Percentiles rank a stretch among this genome's conserved stretches.
Conservation (phyloP, 2,329 filamentous ascomycete species). For the Harringtonia lauricola region DNA sequence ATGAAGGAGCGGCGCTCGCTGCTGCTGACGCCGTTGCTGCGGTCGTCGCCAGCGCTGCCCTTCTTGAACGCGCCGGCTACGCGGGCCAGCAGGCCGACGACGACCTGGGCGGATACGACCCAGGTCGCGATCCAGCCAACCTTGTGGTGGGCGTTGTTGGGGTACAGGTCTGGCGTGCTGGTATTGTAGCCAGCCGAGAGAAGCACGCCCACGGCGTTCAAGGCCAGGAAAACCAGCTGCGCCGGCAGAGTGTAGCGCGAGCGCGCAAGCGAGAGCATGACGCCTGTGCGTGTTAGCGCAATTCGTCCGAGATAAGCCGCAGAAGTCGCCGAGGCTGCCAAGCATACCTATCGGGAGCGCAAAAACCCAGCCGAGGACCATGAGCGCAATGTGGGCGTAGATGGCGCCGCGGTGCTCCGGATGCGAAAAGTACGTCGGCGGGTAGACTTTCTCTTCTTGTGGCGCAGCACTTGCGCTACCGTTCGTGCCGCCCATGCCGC, state of each 20-base stretch:
- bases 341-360: constrained; percentile 59
- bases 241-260: constrained; percentile 61
- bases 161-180: constrained; percentile 75
- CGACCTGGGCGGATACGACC: constrained; percentile 57
- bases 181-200: constrained; percentile 64
- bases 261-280: constrained; percentile 75
- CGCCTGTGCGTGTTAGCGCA: constrained; percentile 35
- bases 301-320: too few species aligned
- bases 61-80: constrained; percentile 37
- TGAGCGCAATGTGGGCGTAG: constrained; percentile 58
- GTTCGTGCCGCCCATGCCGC: background rate
- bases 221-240: constrained; percentile 56
- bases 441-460: constrained; percentile 17
- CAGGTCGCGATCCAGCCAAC: constrained; percentile 76
- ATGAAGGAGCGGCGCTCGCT: constrained; percentile 49
- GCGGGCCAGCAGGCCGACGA: constrained; percentile 54
- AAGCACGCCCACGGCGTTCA: constrained; percentile 54
- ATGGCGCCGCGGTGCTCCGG: constrained; percentile 43
- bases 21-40: constrained; percentile 15
- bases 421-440: constrained; percentile 49
- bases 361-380: constrained; percentile 63
- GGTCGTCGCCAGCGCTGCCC: background rate
- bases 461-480: background rate
- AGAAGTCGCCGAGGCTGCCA: background rate
- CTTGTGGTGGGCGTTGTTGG: constrained; percentile 78